Percentiles rank a stretch among this genome's conserved stretches.
These are phyloP conservation scores for Ocimum tenuiflorum DNA, from an alignment of 257 asterid species.

Conservation along the genomic window DNA sequence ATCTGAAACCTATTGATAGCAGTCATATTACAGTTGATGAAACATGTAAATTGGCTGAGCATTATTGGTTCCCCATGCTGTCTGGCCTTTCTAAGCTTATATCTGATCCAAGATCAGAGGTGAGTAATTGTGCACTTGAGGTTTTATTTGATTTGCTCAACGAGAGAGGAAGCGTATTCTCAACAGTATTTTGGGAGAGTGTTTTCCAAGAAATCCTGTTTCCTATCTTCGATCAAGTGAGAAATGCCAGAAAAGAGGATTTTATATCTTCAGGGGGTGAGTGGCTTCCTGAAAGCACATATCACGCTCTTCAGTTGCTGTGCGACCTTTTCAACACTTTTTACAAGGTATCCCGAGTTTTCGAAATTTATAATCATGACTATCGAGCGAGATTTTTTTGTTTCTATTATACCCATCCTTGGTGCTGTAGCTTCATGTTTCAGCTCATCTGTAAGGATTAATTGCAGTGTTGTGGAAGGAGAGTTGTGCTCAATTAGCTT, in stretches of 20 bases:
- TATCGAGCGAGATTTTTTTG: not conserved
- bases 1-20: conserved; percentile 47
- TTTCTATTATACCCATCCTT: not conserved
- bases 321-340: conserved; percentile 93
- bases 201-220: conserved; percentile 76
- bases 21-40: conserved; percentile 33
- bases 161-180: conserved; percentile 90
- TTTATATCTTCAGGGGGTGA: conserved; percentile 48
- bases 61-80: conserved; percentile 94
- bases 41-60: conserved; percentile 62
- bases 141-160: conserved; percentile 92
- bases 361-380: conserved; percentile 8
- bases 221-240: conserved; percentile 87
- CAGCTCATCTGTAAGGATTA: not conserved
- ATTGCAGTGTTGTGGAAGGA: not conserved
- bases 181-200: conserved; percentile 85
- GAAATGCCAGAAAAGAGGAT: conserved; percentile 76
- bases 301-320: conserved; percentile 87
- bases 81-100: conserved; percentile 93
- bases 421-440: not conserved
- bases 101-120: conserved; percentile 92
- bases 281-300: conserved; percentile 78
- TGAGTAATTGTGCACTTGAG: conserved; percentile 95
- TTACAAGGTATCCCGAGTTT: conserved; percentile 65
- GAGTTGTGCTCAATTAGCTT: not conserved